Conservation (phyloP, 2,329 filamentous ascomycete genomes). For the Apiospora sp. region DNA sequence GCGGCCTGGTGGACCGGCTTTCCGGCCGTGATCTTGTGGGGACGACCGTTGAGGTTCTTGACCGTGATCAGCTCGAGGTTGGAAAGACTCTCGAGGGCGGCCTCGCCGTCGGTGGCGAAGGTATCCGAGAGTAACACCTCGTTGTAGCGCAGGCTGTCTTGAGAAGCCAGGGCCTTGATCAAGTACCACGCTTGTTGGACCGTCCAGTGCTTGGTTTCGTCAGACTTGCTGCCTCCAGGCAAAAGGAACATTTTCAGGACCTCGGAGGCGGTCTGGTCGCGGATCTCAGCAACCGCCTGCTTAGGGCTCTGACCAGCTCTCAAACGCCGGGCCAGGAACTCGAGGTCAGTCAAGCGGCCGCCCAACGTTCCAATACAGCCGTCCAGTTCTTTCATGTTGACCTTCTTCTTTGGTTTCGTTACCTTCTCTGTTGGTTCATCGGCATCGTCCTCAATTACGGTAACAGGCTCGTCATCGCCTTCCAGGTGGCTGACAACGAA, state of each 20-base stretch:
- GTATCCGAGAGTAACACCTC: constrained; percentile 80
- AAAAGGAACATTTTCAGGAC: constrained; percentile 93
- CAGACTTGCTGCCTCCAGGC: constrained; percentile 60
- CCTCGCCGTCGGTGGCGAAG: constrained; percentile 75
- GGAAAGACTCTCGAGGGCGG: constrained; percentile 79
- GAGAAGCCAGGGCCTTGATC: constrained; percentile 78
- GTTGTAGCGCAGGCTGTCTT: constrained; percentile 80
- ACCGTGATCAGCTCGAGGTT: constrained; percentile 88
- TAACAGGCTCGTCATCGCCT: constrained; percentile 47
- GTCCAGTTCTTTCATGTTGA: constrained; percentile 75
- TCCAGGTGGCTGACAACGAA: constrained; percentile 88
- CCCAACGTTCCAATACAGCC: constrained; percentile 83
- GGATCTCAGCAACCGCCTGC: constrained; percentile 85
- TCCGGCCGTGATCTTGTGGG: constrained; percentile 78
- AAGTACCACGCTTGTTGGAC: constrained; percentile 90
- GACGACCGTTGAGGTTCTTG: constrained; percentile 75
- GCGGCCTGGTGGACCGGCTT: constrained; percentile 88
- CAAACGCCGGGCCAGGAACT: constrained; percentile 90
- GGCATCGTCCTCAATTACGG: constrained; percentile 41
- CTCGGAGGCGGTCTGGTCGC: constrained; percentile 86
- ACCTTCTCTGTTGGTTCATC: constrained; percentile 39
- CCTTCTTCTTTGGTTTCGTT: constrained; percentile 34
- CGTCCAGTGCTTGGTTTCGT: constrained; percentile 70
- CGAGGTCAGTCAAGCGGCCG: constrained; percentile 92
- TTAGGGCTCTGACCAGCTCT: constrained; percentile 85